Conservation (phyloP, 2,329 filamentous ascomycete genomes). For the Elsinoe batatas region DNA sequence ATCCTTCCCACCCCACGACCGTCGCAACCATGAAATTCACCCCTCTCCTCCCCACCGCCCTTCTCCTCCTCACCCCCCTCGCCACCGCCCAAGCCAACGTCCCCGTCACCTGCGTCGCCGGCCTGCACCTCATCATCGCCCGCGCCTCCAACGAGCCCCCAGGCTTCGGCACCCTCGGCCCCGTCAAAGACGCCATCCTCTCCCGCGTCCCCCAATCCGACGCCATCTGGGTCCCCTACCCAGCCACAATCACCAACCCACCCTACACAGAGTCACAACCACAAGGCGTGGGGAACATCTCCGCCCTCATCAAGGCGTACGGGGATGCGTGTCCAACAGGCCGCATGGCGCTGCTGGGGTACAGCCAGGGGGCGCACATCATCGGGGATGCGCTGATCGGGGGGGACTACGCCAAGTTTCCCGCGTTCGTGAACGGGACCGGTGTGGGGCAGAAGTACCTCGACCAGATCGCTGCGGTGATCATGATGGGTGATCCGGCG, state of each 20-base stretch:
- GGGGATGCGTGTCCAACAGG: conserved; percentile 30
- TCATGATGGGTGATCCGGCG: conserved; percentile 7
- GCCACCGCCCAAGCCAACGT: background rate
- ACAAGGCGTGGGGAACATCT: background rate
- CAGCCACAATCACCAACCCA: background rate
- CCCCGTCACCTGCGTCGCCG: background rate
- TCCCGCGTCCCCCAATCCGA: background rate
- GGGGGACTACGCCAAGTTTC: conserved; percentile 3
- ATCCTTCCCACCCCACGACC: background rate
- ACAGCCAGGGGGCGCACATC: conserved; percentile 31
- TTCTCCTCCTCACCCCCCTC: background rate
- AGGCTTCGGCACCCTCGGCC: background rate
- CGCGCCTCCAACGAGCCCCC: conserved; percentile 3
- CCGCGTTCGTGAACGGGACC: conserved; percentile 1
- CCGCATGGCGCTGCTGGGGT: conserved; percentile 35
- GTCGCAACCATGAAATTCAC: background rate
- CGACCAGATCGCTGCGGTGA: conserved; percentile 1
- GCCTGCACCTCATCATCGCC: conserved; percentile 1
- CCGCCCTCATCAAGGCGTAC: conserved; percentile 30
- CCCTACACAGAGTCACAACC: background rate
- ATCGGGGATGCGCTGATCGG: conserved; percentile 17
- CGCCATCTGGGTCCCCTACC: background rate
- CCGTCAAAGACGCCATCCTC: background rate
- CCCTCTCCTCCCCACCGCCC: background rate
- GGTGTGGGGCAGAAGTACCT: conserved; percentile 1